These are phyloP conservation scores for Pichia sp. DNA, from an alignment of 1,139 yeast genomes.

Conservation along the genomic window DNA sequence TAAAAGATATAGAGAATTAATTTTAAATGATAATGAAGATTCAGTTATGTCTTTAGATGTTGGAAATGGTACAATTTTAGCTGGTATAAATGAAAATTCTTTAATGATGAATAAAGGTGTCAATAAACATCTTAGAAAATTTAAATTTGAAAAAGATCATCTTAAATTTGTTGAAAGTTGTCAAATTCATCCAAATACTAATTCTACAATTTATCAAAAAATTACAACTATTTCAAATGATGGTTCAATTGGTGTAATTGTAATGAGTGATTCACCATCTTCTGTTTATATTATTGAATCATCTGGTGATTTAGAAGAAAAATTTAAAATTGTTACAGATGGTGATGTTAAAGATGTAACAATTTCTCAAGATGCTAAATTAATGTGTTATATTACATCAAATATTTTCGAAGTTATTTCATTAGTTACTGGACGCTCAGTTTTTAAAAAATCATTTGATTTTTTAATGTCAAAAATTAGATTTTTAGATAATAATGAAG, in stretches of 20 bases:
- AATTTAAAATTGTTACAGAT: constrained; percentile 48
- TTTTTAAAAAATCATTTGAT: constrained; percentile 29
- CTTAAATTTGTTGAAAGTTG: constrained; percentile 55
- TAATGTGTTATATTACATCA: constrained; percentile 53
- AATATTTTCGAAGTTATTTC: constrained; percentile 48
- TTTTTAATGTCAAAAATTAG: constrained; percentile 52
- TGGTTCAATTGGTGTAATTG: constrained; percentile 52
- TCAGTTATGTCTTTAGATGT: constrained; percentile 68
- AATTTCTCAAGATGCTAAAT: constrained; percentile 44
- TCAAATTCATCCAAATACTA: constrained; percentile 35
- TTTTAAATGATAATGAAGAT: constrained; percentile 58
- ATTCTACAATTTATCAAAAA: constrained; percentile 54
- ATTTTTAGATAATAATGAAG: constrained; percentile 47
- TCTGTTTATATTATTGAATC: constrained; percentile 55
- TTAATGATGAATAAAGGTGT: constrained; percentile 51
- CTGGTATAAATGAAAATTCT: constrained; percentile 70
- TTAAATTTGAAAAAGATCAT: constrained; percentile 53
- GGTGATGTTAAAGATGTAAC: constrained; percentile 45
- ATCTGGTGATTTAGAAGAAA: constrained; percentile 40
- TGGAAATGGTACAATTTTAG: constrained; percentile 46
- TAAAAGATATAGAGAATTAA: constrained; percentile 58
- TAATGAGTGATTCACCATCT: constrained; percentile 58
- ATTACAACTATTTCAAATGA: constrained; percentile 47
- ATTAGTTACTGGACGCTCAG: constrained; percentile 38
- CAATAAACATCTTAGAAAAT: constrained; percentile 70